These are phyloP conservation scores for Lasiosphaeria miniovina DNA, from an alignment of 495 filamentous ascomycete species.

Conservation along the genomic window DNA sequence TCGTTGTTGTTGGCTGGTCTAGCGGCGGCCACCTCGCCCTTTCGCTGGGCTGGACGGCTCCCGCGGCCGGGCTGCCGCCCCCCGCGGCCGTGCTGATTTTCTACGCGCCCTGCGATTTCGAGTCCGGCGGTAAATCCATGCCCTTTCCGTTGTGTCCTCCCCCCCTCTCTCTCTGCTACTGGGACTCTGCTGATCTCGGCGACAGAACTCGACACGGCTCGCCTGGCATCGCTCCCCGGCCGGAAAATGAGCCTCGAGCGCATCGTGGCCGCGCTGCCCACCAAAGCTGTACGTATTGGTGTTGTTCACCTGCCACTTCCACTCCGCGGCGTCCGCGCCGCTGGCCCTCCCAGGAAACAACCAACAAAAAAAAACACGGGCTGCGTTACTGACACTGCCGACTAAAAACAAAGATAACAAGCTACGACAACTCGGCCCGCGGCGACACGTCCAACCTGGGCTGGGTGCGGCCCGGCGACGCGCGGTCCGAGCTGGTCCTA, in stretches of 20 bases:
- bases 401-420: not conserved
- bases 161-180: not conserved
- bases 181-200: not conserved
- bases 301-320: not conserved
- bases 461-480: slow-evolving; percentile 1
- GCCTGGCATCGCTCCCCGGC: not conserved
- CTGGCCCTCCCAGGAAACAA: too few species aligned
- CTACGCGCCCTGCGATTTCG: not conserved
- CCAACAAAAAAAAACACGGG: too few species aligned
- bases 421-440: not conserved
- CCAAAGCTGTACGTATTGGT: not conserved
- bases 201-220: not conserved
- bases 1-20: slow-evolving; percentile 57
- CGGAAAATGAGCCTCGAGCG: not conserved
- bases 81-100: not conserved
- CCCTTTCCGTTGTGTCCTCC: not conserved
- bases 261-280: not conserved
- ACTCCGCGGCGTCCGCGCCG: not conserved
- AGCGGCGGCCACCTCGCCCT: slow-evolving; percentile 54
- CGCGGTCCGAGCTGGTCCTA: not conserved
- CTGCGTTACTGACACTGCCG: not conserved
- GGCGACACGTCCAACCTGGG: not conserved
- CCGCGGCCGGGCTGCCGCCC: not conserved
- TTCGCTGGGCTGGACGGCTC: slow-evolving; percentile 37
- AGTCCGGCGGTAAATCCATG: not conserved